phyloP scores from a whole-genome alignment of 352 stramenopile species.

The Pythium rhizo-oryzae region DNA sequence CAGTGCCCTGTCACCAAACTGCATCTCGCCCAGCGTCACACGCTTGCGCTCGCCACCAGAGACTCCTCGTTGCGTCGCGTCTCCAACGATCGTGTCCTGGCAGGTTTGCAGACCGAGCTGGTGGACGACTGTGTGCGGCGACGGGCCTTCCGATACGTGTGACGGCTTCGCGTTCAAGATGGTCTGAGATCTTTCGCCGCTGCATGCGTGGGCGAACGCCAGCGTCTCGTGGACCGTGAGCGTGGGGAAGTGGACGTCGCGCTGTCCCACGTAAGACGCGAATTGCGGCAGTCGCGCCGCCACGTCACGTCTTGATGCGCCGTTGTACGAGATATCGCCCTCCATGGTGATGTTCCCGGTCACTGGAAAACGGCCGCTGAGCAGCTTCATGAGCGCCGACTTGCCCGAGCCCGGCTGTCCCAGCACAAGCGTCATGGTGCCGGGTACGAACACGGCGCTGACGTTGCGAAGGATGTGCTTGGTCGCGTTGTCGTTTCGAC shows the following conservation, averaged over 20 bases:
- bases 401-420: conserved; percentile 54
- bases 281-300: conserved; percentile 43
- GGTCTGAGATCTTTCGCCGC: conserved; percentile 32
- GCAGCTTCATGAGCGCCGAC: conserved; percentile 55
- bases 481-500: background rate
- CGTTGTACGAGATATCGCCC: conserved; percentile 54
- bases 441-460: conserved; percentile 41
- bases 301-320: conserved; percentile 30
- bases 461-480: conserved; percentile 25
- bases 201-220: conserved; percentile 16
- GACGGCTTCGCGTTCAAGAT: background rate
- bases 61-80: conserved; percentile 41
- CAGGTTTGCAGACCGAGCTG: conserved; percentile 29
- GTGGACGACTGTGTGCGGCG: conserved; percentile 38
- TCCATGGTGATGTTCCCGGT: conserved; percentile 38
- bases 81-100: conserved; percentile 45
- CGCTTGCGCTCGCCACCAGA: conserved; percentile 69
- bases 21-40: conserved; percentile 80
- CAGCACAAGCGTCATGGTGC: conserved; percentile 55
- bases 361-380: conserved; percentile 49
- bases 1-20: conserved; percentile 47
- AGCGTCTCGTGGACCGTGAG: conserved; percentile 26
- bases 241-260: conserved; percentile 5
- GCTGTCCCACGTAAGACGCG: conserved; percentile 42
- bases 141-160: background rate